A percentile compares a stretch with the other conserved stretches of the same genome.
These are phyloP conservation scores for Pseudogymnoascus sp. DNA, from an alignment of 2,329 filamentous ascomycete species.

Conservation along the genomic window DNA sequence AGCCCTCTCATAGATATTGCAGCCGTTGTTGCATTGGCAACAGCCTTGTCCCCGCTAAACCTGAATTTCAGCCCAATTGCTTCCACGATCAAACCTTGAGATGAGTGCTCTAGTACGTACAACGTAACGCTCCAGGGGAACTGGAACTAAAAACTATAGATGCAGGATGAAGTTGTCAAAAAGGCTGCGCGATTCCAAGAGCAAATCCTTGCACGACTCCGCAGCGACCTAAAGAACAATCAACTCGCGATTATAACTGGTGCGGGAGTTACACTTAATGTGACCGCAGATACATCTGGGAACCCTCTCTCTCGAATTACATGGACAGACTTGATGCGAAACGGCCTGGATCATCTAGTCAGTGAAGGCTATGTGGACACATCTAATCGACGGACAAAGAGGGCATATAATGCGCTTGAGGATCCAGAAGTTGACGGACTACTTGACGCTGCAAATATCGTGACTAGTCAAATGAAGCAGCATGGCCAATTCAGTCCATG, in stretches of 20 bases:
- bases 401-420: slow-evolving; percentile 5
- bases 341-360: not conserved
- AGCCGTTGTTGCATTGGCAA: not conserved
- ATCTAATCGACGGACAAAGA: not conserved
- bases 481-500: not conserved
- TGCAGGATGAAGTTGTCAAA: not conserved
- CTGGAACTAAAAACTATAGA: not conserved
- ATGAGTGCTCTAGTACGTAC: not conserved
- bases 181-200: not conserved
- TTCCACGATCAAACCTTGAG: not conserved
- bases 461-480: not conserved
- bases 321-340: slow-evolving; percentile 9
- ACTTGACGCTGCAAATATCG: slow-evolving; percentile 11
- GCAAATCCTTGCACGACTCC: not conserved
- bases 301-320: not conserved
- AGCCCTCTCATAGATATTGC: not conserved
- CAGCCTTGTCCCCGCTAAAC: not conserved
- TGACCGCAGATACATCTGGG: not conserved
- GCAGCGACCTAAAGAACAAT: not conserved
- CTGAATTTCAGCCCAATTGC: not conserved
- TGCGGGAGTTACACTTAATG: slow-evolving; percentile 6
- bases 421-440: not conserved
- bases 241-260: slow-evolving; percentile 11
- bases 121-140: not conserved
- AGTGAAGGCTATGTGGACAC: not conserved